A percentile compares a stretch with the other conserved stretches of the same genome.
phyloP scores from a whole-genome alignment of 2,329 filamentous ascomycete species.

The Acephala macrosclerotiorum region DNA sequence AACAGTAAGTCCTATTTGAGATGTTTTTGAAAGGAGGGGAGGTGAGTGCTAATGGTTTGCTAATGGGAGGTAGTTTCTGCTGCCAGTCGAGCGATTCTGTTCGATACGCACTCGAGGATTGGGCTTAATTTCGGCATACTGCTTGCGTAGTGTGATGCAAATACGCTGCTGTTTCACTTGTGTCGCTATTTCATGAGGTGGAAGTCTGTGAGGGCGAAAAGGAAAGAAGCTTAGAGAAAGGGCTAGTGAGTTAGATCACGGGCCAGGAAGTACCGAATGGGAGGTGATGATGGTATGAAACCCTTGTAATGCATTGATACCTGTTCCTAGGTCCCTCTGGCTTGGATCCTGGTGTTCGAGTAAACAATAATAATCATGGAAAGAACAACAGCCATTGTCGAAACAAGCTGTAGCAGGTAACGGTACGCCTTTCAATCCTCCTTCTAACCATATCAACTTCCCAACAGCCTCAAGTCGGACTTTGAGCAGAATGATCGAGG shows the following conservation, averaged over 20 bases:
- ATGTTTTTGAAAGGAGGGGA: background rate
- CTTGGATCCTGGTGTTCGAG: background rate
- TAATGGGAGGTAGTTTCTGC: slow-evolving; percentile 55
- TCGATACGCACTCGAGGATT: slow-evolving; percentile 64
- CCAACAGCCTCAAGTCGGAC: too few species aligned
- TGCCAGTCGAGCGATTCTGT: slow-evolving; percentile 65
- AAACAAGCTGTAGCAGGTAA: background rate
- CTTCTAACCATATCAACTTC: too few species aligned
- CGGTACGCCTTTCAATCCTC: too few species aligned
- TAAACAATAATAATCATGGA: background rate
- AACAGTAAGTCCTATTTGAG: slow-evolving; percentile 50
- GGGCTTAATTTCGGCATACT: slow-evolving; percentile 67
- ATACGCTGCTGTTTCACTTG: slow-evolving; percentile 60
- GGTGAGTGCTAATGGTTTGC: slow-evolving; percentile 16
- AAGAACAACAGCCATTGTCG: background rate
- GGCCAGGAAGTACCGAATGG: background rate
- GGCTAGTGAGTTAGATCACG: background rate
- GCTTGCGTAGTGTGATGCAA: slow-evolving; percentile 63
- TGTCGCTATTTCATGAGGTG: slow-evolving; percentile 53
- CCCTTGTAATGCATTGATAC: background rate
- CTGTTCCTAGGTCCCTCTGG: background rate
- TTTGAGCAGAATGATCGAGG: too few species aligned
- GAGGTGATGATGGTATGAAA: background rate
- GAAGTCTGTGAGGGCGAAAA: slow-evolving; percentile 44
- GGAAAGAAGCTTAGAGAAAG: slow-evolving; percentile 21